Evolutionary conservation across 768 basidiomycete genomes (phyloP).

Genomic region (Rhodotorula toruloides): DNA sequence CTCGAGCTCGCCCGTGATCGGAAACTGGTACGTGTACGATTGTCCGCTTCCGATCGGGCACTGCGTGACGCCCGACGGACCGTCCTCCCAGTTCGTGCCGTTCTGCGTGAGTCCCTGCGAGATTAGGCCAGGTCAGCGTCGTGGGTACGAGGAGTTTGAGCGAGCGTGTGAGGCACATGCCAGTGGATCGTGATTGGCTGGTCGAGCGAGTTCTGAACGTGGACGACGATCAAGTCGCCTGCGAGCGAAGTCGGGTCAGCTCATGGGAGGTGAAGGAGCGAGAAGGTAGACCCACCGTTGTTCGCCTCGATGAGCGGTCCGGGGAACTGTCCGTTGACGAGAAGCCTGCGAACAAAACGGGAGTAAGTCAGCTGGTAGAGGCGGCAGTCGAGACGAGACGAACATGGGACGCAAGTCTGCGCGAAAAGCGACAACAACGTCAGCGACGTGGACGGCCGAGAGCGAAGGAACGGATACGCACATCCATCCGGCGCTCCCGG

Average conservation of each 20-base stretch:
- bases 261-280: background rate
- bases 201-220: conserved; percentile 40
- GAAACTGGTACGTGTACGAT: conserved; percentile 42
- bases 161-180: too few relatives aligned
- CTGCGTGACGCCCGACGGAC: conserved; percentile 23
- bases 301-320: conserved; percentile 43
- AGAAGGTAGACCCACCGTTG: conserved; percentile 37
- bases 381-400: too few relatives aligned
- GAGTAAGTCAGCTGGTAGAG: too few relatives aligned
- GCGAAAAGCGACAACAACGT: background rate
- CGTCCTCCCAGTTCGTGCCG: conserved; percentile 30
- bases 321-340: conserved; percentile 21
- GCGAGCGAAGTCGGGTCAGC: background rate
- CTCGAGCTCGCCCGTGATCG: conserved; percentile 20
- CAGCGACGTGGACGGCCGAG: background rate
- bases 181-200: conserved; percentile 34
- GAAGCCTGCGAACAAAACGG: background rate
- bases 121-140: too few relatives aligned
- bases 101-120: conserved; percentile 43
- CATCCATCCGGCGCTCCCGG: conserved; percentile 13
- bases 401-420: conserved; percentile 5
- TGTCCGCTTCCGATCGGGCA: conserved; percentile 39
- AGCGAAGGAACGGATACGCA: background rate
- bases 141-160: too few relatives aligned
- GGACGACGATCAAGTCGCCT: conserved; percentile 38